phyloP scores from a whole-genome alignment of 768 basidiomycete genomes.

The Mycena floridula region DNA sequence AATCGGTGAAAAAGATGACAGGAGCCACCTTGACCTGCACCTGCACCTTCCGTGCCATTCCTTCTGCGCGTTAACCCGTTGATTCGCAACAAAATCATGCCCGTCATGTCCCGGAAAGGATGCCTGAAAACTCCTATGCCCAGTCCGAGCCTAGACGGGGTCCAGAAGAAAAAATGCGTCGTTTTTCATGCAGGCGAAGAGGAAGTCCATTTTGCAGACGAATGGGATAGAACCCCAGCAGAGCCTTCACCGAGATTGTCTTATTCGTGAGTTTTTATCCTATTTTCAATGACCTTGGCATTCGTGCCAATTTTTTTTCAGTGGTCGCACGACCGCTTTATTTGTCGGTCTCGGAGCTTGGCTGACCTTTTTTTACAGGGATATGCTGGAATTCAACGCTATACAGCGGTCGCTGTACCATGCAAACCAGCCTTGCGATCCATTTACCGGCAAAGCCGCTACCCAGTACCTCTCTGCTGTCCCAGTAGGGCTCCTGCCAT shows the following conservation, averaged over 20 bases:
- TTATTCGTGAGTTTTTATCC: slow-evolving; percentile 37
- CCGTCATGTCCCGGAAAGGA: too few relatives aligned
- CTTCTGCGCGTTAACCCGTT: too few relatives aligned
- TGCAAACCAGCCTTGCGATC: slow-evolving; percentile 45
- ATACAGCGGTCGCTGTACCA: slow-evolving; percentile 60
- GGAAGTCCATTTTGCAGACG: slow-evolving; percentile 61
- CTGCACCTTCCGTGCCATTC: too few relatives aligned
- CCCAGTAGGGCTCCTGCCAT: slow-evolving; percentile 58
- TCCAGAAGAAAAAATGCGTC: slow-evolving; percentile 44
- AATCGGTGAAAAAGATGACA: too few relatives aligned
- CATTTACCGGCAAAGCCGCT: slow-evolving; percentile 30
- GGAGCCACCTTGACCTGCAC: too few relatives aligned
- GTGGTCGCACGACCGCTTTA: slow-evolving; percentile 5
- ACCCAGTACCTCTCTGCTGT: slow-evolving; percentile 44
- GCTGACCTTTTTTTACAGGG: slow-evolving; percentile 26
- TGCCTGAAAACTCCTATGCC: slow-evolving; percentile 4
- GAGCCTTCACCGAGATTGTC: slow-evolving; percentile 56
- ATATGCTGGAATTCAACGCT: slow-evolving; percentile 63
- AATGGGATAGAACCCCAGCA: slow-evolving; percentile 74
- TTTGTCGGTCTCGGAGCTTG: slow-evolving; percentile 2
- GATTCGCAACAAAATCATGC: too few relatives aligned
- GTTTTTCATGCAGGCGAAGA: slow-evolving; percentile 53
- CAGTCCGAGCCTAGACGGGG: slow-evolving; percentile 1
- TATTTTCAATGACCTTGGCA: neutral
- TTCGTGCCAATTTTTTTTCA: slow-evolving; percentile 4